Evolutionary conservation across 129 eudicot genomes (phyloP).

Genomic region (Artemisia annua): DNA sequence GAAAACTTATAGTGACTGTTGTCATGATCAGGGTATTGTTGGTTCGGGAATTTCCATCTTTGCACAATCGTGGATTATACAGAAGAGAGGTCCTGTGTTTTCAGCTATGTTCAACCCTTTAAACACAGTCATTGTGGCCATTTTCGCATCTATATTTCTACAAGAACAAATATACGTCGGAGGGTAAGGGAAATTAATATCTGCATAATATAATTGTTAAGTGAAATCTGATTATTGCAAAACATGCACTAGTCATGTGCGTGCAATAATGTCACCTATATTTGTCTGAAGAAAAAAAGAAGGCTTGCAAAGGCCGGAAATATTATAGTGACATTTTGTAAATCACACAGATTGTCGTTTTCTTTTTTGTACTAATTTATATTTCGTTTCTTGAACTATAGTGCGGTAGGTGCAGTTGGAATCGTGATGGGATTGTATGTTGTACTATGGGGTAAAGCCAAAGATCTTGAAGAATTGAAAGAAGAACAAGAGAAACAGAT

Average conservation of each 20-base stretch:
- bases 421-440: slow-evolving; percentile 64
- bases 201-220: neutral
- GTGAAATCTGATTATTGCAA: too few species aligned
- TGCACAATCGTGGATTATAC: slow-evolving; percentile 83
- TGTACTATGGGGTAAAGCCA: slow-evolving; percentile 80
- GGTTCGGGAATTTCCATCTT: slow-evolving; percentile 71
- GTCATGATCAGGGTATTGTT: slow-evolving; percentile 48
- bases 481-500: slow-evolving; percentile 26
- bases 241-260: neutral
- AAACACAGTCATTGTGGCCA: slow-evolving; percentile 64
- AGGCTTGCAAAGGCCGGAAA: too few species aligned
- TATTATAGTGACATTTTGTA: too few species aligned
- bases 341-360: neutral
- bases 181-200: slow-evolving; percentile 34
- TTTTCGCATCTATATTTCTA: slow-evolving; percentile 56
- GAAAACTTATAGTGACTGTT: neutral
- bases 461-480: slow-evolving; percentile 43
- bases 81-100: slow-evolving; percentile 74
- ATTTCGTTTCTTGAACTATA: slow-evolving; percentile 17
- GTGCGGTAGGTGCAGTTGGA: slow-evolving; percentile 60
- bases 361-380: neutral
- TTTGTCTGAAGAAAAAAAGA: neutral
- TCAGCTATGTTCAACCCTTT: slow-evolving; percentile 90
- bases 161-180: slow-evolving; percentile 65
- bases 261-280: neutral